A percentile compares a stretch with the other conserved stretches of the same genome.
Conservation (phyloP, 2,329 filamentous ascomycete genomes). For the Cordyceps javanica region DNA sequence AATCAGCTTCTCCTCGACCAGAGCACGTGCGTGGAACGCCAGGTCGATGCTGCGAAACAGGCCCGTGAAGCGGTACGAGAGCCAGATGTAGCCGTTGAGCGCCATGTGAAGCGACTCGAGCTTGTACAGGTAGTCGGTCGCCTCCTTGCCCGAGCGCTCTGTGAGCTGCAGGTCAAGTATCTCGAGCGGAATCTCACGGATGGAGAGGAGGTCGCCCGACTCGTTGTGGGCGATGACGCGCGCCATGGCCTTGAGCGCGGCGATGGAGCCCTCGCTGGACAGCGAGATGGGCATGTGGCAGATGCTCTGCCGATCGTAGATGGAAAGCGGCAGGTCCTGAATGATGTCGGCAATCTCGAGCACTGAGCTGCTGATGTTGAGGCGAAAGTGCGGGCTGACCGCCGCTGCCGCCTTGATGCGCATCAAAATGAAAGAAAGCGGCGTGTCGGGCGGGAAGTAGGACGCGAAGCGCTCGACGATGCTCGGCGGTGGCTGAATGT, state of each 20-base stretch:
- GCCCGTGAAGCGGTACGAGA: constrained; percentile 81
- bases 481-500: constrained; percentile 64
- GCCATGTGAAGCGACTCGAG: constrained; percentile 77
- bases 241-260: constrained; percentile 59
- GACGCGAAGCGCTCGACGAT: constrained; percentile 70
- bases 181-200: constrained; percentile 65
- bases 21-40: constrained; percentile 69
- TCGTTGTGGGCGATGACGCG: constrained; percentile 61
- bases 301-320: constrained; percentile 70
- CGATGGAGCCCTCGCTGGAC: constrained; percentile 40
- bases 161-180: constrained; percentile 59
- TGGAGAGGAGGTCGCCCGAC: constrained; percentile 63
- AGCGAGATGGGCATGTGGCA: constrained; percentile 61
- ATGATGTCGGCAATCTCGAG: constrained; percentile 67
- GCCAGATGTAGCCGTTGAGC: constrained; percentile 84
- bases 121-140: constrained; percentile 53
- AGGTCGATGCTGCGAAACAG: constrained; percentile 70
- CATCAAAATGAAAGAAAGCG: constrained; percentile 75
- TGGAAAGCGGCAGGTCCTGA: constrained; percentile 62
- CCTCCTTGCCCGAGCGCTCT: constrained; percentile 26
- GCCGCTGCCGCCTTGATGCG: constrained; percentile 65
- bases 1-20: constrained; percentile 70
- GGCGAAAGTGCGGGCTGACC: constrained; percentile 59
- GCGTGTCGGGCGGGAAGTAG: constrained; percentile 75
- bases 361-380: constrained; percentile 53